phyloP scores from a whole-genome alignment of 2,329 filamentous ascomycete genomes.

The Talaromyces sp. region DNA sequence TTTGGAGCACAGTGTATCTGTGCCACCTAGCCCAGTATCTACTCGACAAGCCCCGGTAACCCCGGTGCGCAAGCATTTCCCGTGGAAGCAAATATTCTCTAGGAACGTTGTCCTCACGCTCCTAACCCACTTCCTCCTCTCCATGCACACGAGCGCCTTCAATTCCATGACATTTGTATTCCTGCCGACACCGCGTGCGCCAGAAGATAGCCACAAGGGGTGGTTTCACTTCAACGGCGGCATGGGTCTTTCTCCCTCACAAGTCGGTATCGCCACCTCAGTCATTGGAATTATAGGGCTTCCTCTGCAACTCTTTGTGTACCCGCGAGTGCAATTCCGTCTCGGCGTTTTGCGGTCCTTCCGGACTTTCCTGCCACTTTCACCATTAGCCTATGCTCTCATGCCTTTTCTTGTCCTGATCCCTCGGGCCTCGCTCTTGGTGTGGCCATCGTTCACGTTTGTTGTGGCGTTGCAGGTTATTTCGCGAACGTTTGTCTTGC shows the following conservation, averaged over 20 bases:
- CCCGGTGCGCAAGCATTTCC: conserved; percentile 36
- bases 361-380: conserved; percentile 62
- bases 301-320: conserved; percentile 63
- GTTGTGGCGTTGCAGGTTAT: conserved; percentile 65
- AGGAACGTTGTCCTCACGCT: conserved; percentile 53
- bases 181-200: conserved; percentile 62
- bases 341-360: conserved; percentile 65
- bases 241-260: conserved; percentile 63
- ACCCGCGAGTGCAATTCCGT: conserved; percentile 59
- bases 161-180: conserved; percentile 72
- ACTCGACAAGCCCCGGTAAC: conserved; percentile 15
- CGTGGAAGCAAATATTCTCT: conserved; percentile 48
- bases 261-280: conserved; percentile 72
- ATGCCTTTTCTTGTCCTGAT: conserved; percentile 67
- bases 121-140: conserved; percentile 61
- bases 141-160: conserved; percentile 70
- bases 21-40: conserved; percentile 20
- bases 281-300: conserved; percentile 73
- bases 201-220: conserved; percentile 32
- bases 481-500: conserved; percentile 63
- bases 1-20: conserved; percentile 22
- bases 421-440: conserved; percentile 44
- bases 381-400: conserved; percentile 63
- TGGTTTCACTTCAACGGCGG: conserved; percentile 63
- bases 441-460: conserved; percentile 61